Conservation (phyloP, 2,329 filamentous ascomycete species). For the Aureobasidium sp. region DNA sequence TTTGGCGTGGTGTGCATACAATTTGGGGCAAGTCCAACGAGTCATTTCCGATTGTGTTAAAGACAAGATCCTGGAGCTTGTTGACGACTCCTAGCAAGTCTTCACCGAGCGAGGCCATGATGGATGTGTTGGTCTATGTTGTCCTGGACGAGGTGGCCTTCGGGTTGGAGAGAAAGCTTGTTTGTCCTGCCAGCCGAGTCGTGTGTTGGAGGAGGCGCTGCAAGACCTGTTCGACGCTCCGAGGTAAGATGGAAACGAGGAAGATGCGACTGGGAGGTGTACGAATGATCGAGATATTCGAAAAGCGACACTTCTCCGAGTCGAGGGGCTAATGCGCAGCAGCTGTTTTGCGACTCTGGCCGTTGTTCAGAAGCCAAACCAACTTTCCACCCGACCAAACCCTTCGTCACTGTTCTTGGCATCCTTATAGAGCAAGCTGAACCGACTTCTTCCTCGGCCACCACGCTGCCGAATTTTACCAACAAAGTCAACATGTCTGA, state of each 20-base stretch:
- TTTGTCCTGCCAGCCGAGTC: slow-evolving; percentile 1
- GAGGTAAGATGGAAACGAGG: background rate
- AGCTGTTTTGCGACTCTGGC: slow-evolving; percentile 1
- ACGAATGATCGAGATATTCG: background rate
- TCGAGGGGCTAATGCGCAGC: background rate
- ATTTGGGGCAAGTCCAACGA: slow-evolving; percentile 96
- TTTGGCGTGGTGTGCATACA: slow-evolving; percentile 47
- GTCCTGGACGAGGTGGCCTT: background rate
- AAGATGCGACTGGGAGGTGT: background rate
- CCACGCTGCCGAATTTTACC: background rate
- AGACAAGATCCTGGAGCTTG: slow-evolving; percentile 96
- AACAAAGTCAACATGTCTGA: background rate
- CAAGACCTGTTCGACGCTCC: background rate
- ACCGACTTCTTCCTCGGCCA: background rate
- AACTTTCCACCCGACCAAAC: background rate
- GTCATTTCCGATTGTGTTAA: slow-evolving; percentile 99
- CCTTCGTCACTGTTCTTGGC: slow-evolving; percentile 4
- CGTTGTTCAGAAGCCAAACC: slow-evolving; percentile 9
- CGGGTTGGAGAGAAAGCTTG: background rate
- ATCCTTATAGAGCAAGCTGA: background rate
- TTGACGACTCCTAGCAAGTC: slow-evolving; percentile 94
- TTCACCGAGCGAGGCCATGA: slow-evolving; percentile 90
- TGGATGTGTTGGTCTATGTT: slow-evolving; percentile 5
- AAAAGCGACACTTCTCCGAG: background rate
- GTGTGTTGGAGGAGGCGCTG: background rate